Conservation (phyloP, 306 rosid species). For the Castanopsis chinensis region DNA sequence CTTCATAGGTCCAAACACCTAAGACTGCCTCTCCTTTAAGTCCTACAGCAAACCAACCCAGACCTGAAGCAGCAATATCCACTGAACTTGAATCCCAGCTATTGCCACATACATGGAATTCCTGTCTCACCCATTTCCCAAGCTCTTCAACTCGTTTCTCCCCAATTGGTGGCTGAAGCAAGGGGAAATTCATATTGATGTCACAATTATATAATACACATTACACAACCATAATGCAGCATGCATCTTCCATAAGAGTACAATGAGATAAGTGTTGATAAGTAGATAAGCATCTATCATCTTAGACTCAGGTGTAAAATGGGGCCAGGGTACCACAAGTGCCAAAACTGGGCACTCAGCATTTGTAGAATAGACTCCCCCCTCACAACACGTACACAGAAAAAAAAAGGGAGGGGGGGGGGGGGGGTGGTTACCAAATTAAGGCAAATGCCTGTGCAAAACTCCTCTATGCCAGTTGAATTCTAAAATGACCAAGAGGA, state of each 20-base stretch:
- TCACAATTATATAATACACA: too few species aligned
- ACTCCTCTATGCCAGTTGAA: not conserved
- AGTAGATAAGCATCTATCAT: not conserved
- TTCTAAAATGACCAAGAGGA: constrained; percentile 1
- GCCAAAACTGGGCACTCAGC: not conserved
- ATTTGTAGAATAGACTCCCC: not conserved
- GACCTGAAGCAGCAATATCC: constrained; percentile 82
- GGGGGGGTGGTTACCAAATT: not conserved
- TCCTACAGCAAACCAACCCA: constrained; percentile 94
- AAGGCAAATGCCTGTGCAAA: not conserved
- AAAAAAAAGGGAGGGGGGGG: too few species aligned
- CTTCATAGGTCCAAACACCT: constrained; percentile 86
- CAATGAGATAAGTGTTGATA: not conserved
- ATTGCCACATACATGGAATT: constrained; percentile 58
- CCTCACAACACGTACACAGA: too few species aligned
- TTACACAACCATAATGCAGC: constrained; percentile 4
- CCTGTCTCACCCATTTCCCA: constrained; percentile 73
- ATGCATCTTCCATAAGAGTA: not conserved
- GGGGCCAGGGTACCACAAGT: not conserved
- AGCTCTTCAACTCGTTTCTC: constrained; percentile 65
- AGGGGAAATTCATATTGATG: too few species aligned
- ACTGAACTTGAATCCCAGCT: constrained; percentile 89
- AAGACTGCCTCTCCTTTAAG: constrained; percentile 81
- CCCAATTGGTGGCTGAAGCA: too few species aligned
- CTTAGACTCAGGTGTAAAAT: not conserved